Evolutionary conservation across 306 rosid species (phyloP), one percentile per base, ranked within the genome.

Genomic region (Quercus robur): DNA sequence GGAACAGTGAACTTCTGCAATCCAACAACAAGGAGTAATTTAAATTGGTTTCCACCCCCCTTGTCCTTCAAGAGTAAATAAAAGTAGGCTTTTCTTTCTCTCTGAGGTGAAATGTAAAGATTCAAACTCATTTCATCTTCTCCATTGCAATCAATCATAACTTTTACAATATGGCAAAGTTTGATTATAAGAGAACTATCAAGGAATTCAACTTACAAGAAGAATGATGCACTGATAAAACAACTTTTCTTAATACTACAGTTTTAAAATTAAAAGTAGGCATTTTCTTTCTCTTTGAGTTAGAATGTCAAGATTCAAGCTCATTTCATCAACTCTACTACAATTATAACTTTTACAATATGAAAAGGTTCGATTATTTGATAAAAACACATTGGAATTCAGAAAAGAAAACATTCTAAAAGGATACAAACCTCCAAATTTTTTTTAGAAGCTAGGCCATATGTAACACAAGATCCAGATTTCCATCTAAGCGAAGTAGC

Each of bases 1-100:
- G 99, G 91, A 73, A 93, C 85, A 1, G 94, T 91, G 89, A 91
- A 91, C 81, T 80, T 93, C 99, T 94, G 86, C 86, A 81, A 78
- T 28, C 20, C 64, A 77, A 75, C 9, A 79, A 52, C 13, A 61
- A 33, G 18, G 4, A 41, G 12, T 30, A 57, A 44, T 70, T 28
- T 41, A 49, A 64, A 66, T 21, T 62, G 64, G 17, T 49, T 13
- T 49, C 54, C 54, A 11, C 5, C 54, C 54, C 52, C 54, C 54
- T 13, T 13, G 4, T 13, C 54, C 54, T 49, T 49, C 54, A 33
- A 20, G 3, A 30, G 9, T 30, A 57, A 44, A 73, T 28, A 25
- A 49, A 64, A 66, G 14, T 23, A 23, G 12, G 12, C 5, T 58
- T 58, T 21, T 58, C 64, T 21, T 13, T 21, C 12, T 58, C 23